These are phyloP conservation scores for Talaromyces amestolkiae DNA, from an alignment of 2,329 filamentous ascomycete genomes.

Conservation along the genomic window DNA sequence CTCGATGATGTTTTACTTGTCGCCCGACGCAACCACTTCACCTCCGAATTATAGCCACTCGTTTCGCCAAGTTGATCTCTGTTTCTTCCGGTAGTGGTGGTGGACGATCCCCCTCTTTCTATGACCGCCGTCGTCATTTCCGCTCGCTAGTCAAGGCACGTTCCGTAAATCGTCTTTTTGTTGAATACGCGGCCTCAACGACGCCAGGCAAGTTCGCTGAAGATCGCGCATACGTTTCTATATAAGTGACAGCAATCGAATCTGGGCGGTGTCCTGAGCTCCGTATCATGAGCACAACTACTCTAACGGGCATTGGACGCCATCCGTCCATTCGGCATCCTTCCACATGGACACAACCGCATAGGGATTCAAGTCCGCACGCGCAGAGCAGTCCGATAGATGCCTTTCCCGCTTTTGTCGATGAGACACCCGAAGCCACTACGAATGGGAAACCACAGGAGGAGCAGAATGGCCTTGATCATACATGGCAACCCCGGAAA, in stretches of 20 bases:
- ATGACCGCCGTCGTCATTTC: conserved; percentile 11
- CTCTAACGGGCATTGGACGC: conserved; percentile 40
- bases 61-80: neutral
- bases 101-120: neutral
- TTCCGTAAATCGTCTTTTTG: conserved; percentile 1
- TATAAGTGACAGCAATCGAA: neutral
- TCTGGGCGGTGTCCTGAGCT: neutral
- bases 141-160: neutral
- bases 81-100: neutral
- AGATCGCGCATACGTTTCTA: neutral
- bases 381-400: conserved; percentile 38
- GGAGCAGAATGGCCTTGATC: conserved; percentile 37
- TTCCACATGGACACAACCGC: conserved; percentile 33
- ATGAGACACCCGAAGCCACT: conserved; percentile 34
- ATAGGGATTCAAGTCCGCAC: conserved; percentile 30
- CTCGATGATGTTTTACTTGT: conserved; percentile 9
- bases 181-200: neutral
- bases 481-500: conserved; percentile 63
- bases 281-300: conserved; percentile 39
- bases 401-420: conserved; percentile 45
- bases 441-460: conserved; percentile 22
- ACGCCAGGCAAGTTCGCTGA: neutral
- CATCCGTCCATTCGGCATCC: conserved; percentile 38
- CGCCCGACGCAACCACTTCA: neutral
- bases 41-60: neutral